These are phyloP conservation scores for Nematocida ironsii DNA, from an alignment of 371 early-diverging fungal genomes.

Conservation along the genomic window DNA sequence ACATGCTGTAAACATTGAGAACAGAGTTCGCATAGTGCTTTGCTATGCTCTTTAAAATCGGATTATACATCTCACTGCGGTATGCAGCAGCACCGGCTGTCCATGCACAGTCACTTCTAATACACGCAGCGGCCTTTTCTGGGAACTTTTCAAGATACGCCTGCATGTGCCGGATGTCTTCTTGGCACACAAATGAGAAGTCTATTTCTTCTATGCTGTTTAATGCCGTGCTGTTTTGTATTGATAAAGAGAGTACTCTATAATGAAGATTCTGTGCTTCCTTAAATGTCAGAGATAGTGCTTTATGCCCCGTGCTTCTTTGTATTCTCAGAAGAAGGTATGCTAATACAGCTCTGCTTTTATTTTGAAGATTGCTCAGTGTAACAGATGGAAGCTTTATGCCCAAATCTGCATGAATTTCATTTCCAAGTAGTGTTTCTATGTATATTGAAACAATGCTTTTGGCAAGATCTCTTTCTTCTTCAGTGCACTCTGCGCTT, in stretches of 20 bases:
- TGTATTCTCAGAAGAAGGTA: constrained; percentile 8
- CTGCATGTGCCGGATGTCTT: constrained; percentile 6
- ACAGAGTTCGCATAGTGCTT: constrained; percentile 45
- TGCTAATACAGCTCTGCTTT: not conserved
- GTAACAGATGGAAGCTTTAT: not conserved
- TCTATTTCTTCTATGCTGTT: not conserved
- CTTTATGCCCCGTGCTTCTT: not conserved
- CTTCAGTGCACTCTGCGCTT: not conserved
- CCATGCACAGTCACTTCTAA: constrained; percentile 45
- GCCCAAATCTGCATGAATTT: no score
- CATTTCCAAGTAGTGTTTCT: not conserved
- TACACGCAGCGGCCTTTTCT: constrained; percentile 35
- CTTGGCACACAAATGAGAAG: constrained; percentile 35
- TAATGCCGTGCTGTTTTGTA: not conserved
- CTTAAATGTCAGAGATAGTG: not conserved
- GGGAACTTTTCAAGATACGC: not conserved
- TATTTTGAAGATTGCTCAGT: not conserved
- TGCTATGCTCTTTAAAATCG: constrained; percentile 31
- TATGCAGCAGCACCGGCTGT: not conserved
- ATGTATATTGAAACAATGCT: not conserved
- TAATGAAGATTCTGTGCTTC: not conserved
- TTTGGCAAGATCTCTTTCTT: not conserved
- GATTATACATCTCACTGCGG: not conserved
- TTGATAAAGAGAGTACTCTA: constrained; percentile 10
- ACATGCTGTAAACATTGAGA: constrained; percentile 48